These are phyloP conservation scores for Dendrobium chrysotoxum DNA, from an alignment of 106 monocot species.

Conservation along the genomic window DNA sequence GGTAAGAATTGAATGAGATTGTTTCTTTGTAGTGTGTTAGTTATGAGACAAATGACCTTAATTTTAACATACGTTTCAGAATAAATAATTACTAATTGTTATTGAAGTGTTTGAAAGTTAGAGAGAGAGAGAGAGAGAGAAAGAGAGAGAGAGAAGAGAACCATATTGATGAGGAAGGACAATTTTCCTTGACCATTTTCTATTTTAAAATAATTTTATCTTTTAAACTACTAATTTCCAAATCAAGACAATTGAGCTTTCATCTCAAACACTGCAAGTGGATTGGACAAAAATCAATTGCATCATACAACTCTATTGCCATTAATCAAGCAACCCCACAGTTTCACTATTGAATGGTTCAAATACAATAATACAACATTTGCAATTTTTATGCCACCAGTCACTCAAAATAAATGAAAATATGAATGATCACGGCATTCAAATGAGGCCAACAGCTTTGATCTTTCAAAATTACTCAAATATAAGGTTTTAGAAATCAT, in stretches of 20 bases:
- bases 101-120: too few species aligned
- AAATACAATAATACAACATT: not conserved
- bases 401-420: not conserved
- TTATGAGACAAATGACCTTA: too few species aligned
- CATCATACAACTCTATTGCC: not conserved
- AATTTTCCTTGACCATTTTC: not conserved
- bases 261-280: not conserved
- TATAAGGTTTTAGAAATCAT: not conserved
- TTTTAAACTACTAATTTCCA: not conserved
- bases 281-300: not conserved
- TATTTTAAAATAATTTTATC: not conserved
- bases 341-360: not conserved
- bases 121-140: not conserved
- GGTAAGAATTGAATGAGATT: too few species aligned
- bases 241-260: not conserved
- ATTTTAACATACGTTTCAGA: too few species aligned
- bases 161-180: not conserved
- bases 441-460: not conserved
- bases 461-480: not conserved
- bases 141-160: not conserved
- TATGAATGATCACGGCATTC: not conserved
- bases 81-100: too few species aligned
- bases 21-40: too few species aligned
- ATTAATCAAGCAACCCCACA: not conserved
- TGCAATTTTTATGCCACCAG: not conserved